phyloP scores from a whole-genome alignment of 345 rosid genomes.

The Hirschfeldia incana region DNA sequence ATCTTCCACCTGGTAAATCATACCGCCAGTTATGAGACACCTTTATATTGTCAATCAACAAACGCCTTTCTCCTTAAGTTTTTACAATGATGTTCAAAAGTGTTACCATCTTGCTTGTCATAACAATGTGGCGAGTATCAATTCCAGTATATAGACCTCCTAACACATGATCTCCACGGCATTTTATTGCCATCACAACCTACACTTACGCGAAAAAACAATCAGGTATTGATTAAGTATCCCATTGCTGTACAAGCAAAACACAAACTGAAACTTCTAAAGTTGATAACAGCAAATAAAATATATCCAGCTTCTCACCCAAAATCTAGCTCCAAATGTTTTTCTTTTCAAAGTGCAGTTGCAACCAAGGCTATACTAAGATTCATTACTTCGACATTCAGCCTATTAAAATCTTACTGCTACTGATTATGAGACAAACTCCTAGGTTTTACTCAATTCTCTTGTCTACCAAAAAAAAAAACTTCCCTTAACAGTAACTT shows the following conservation, averaged over 20 bases:
- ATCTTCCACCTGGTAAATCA: slow-evolving; percentile 67
- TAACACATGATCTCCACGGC: slow-evolving; percentile 72
- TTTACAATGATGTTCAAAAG: neutral
- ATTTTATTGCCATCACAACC: slow-evolving; percentile 93
- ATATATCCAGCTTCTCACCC: no score
- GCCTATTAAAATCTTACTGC: no score
- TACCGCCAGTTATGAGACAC: neutral
- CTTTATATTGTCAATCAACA: neutral
- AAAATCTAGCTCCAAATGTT: no score
- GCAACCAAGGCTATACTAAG: no score
- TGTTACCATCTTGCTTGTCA: slow-evolving; percentile 93
- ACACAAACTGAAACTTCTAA: neutral
- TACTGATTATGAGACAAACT: no score
- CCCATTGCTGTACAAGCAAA: neutral
- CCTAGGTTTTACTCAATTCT: no score
- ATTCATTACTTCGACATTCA: no score
- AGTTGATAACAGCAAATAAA: no score
- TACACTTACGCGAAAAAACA: slow-evolving; percentile 15
- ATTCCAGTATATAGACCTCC: slow-evolving; percentile 86
- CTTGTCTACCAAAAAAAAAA: no score
- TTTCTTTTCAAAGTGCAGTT: no score
- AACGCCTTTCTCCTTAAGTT: neutral
- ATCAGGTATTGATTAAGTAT: neutral
- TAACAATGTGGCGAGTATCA: slow-evolving; percentile 66
- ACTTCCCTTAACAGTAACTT: no score